Evolutionary conservation across 2,329 filamentous ascomycete species (phyloP), one percentile per base, ranked within the genome.

Genomic region (Xylaria sp.): DNA sequence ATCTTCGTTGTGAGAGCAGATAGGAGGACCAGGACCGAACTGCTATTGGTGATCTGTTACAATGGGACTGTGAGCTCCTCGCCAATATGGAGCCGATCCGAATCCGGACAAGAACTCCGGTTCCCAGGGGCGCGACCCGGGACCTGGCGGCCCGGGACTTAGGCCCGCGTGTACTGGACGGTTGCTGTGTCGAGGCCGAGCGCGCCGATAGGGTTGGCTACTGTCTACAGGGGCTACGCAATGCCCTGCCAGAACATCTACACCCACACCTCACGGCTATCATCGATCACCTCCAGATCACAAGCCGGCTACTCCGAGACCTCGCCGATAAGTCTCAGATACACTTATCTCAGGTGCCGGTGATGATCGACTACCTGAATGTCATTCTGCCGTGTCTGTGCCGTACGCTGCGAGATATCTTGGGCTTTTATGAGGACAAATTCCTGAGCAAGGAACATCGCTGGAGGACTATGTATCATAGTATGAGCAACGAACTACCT

Each of bases 391-490:
- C 88, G 0, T 88, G 87, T 65, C 79, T 90, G 20, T 82, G 81
- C 62, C 83, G 80, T 64, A 86, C 85, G 0, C 76, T 90, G 18
- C 77, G 81, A 51, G 87, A 89, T 69, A 89, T 90, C 71, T 83
- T 78, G 49, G 70, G 67, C 9, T 83, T 83, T 76, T 85, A 88
- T 73, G 83, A 88, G 41, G 84, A 89, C 74, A 83, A 80, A 43
- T 81, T 80, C 4, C 71, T 84, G 51, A 80, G 81, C 20, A 84
- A 83, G 63, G 82, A 85, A 69, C 79, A 82, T 43, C 83, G 87
- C 63, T 90, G 89, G 88, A 82, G 84, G 51, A 83, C 82, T 72
- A 89, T 90, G 86, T 88, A 86, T 74, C 83, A 89, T 75, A 78
- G 80, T 5, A 83, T 90, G 83, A 83, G 82, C 8, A 81, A 84